Percentiles rank a stretch among this genome's conserved stretches.
These are phyloP conservation scores for Saposhnikovia divaricata DNA, from an alignment of 129 eudicot species.

Conservation along the genomic window DNA sequence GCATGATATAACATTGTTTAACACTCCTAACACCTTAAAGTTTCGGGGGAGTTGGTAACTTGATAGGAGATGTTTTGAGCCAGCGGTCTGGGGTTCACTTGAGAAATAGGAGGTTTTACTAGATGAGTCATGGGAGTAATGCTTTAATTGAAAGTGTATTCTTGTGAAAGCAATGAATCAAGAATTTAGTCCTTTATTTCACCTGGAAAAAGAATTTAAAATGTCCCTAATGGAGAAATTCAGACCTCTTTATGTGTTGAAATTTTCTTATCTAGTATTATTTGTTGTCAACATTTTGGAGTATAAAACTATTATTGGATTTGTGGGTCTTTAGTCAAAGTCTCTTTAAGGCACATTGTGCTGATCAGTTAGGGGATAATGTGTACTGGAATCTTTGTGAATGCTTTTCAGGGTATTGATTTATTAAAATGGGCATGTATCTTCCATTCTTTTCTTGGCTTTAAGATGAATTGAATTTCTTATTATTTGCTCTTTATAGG, in stretches of 20 bases:
- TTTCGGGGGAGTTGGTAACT: not conserved
- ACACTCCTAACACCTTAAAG: not conserved
- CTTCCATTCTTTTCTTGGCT: not conserved
- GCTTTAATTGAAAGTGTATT: not conserved
- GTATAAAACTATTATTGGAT: not conserved
- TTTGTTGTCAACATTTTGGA: not conserved
- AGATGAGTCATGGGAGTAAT: not conserved
- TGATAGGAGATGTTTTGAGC: not conserved
- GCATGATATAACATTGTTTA: not conserved
- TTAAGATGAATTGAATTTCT: not conserved
- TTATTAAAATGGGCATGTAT: not conserved
- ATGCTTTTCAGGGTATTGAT: not conserved
- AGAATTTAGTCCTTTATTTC: not conserved
- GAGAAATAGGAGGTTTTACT: not conserved
- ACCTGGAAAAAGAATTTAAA: not conserved
- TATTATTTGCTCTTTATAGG: conserved; percentile 29
- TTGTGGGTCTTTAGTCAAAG: not conserved
- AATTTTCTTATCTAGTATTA: not conserved
- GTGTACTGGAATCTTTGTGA: not conserved
- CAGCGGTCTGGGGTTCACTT: not conserved
- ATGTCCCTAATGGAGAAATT: not conserved
- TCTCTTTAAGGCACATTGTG: not conserved
- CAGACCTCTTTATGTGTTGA: not conserved
- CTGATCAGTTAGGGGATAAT: not conserved
- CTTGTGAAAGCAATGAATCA: not conserved